Evolutionary conservation across 2,329 filamentous ascomycete species (phyloP).

Genomic region (Aspergillus terreus): DNA sequence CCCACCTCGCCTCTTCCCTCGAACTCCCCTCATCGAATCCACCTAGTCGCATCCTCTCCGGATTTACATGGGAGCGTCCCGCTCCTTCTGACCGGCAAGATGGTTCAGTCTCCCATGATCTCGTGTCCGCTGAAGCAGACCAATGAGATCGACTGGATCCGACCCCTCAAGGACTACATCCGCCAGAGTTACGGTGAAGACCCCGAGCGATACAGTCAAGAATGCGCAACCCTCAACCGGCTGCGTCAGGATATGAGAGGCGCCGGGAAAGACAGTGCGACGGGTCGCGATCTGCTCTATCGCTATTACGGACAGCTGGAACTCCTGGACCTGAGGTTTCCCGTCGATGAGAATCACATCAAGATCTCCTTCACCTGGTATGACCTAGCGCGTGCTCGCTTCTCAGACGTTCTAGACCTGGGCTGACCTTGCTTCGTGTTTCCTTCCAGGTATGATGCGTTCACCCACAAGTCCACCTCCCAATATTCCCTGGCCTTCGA

Average conservation of each 20-base stretch:
- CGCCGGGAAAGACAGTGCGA: constrained; percentile 92
- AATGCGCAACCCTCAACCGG: constrained; percentile 90
- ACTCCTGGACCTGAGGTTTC: constrained; percentile 88
- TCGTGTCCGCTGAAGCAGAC: constrained; percentile 88
- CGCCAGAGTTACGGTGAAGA: constrained; percentile 92
- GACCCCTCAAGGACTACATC: constrained; percentile 89
- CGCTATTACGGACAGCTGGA: constrained; percentile 97
- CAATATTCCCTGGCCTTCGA: constrained; percentile 97
- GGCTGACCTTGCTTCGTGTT: not conserved
- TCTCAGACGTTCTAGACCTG: constrained; percentile 1
- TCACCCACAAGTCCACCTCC: constrained; percentile 94
- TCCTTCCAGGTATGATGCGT: constrained; percentile 84
- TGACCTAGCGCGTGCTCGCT: not conserved
- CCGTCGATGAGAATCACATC: constrained; percentile 97
- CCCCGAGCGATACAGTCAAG: constrained; percentile 90
- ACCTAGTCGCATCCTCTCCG: constrained; percentile 3
- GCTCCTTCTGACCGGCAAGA: constrained; percentile 42
- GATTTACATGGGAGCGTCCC: constrained; percentile 31
- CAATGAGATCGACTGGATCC: constrained; percentile 97
- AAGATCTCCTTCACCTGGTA: constrained; percentile 99
- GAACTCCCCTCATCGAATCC: not conserved
- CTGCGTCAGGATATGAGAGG: constrained; percentile 97
- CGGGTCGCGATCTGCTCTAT: constrained; percentile 88
- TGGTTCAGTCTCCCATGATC: constrained; percentile 91
- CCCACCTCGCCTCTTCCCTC: not conserved